Conservation (phyloP, 345 rosid genomes). For the Arabis hirsuta region DNA sequence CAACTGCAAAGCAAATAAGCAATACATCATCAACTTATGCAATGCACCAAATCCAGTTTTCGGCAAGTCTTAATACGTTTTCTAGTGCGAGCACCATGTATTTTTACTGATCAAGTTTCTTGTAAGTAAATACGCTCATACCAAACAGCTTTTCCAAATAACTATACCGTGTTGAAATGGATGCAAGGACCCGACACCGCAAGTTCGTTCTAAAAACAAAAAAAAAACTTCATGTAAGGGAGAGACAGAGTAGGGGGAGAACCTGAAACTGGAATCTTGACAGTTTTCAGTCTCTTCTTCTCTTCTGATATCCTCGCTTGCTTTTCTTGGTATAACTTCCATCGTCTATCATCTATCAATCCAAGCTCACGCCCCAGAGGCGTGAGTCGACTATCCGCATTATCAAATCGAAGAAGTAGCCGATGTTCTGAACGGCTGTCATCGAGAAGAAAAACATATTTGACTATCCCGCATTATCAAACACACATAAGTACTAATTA, state of each 20-base stretch:
- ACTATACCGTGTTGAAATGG: slow-evolving; percentile 20
- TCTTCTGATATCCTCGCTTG: slow-evolving; percentile 82
- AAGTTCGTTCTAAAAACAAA: not conserved
- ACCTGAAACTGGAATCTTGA: slow-evolving; percentile 95
- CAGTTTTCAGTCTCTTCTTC: slow-evolving; percentile 74
- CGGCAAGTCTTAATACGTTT: not conserved
- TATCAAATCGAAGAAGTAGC: slow-evolving; percentile 90
- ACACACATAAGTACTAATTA: slow-evolving; percentile 16
- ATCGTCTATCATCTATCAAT: slow-evolving; percentile 86
- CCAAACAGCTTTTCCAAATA: not conserved
- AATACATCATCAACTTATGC: not conserved
- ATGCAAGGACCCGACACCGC: not conserved
- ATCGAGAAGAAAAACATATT: slow-evolving; percentile 33
- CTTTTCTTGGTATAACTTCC: slow-evolving; percentile 88
- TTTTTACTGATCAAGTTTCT: slow-evolving; percentile 7
- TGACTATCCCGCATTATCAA: slow-evolving; percentile 13
- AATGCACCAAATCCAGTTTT: slow-evolving; percentile 12
- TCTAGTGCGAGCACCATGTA: slow-evolving; percentile 14
- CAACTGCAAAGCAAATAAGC: slow-evolving; percentile 25
- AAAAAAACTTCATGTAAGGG: not conserved
- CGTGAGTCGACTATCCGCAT: slow-evolving; percentile 97
- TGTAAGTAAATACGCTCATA: slow-evolving; percentile 9
- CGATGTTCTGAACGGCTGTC: slow-evolving; percentile 94
- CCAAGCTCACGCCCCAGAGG: slow-evolving; percentile 93
- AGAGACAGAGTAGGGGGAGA: not conserved